Evolutionary conservation across 169 alveolate species (phyloP).

Genomic region (Ichthyophthirius multifiliis): DNA sequence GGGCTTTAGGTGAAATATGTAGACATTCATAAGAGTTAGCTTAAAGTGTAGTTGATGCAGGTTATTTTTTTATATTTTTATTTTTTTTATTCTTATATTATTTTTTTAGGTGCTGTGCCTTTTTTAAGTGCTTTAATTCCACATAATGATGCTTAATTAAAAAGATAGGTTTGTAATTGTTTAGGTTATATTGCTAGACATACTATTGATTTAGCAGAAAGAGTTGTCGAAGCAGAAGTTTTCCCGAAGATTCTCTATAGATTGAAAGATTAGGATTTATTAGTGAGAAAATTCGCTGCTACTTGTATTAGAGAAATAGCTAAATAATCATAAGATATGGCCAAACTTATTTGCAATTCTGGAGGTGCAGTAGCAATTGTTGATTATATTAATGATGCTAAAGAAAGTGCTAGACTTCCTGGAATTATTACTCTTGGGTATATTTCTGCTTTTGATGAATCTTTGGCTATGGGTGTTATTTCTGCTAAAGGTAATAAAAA

Average conservation of each 20-base stretch:
- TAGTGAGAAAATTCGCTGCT: slow-evolving; percentile 91
- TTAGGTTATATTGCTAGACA: slow-evolving; percentile 93
- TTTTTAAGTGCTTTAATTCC: slow-evolving; percentile 59
- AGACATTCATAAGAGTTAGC: slow-evolving; percentile 80
- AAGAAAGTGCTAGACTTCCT: slow-evolving; percentile 91
- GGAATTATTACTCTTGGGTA: slow-evolving; percentile 94
- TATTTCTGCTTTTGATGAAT: slow-evolving; percentile 92
- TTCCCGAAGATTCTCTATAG: slow-evolving; percentile 86
- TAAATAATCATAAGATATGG: slow-evolving; percentile 86
- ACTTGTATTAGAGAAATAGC: slow-evolving; percentile 93
- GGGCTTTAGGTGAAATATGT: slow-evolving; percentile 72
- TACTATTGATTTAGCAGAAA: slow-evolving; percentile 93
- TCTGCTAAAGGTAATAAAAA: slow-evolving; percentile 73
- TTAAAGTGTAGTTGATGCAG: slow-evolving; percentile 78
- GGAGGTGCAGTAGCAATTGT: slow-evolving; percentile 95
- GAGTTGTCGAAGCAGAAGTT: slow-evolving; percentile 91
- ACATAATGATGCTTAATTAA: slow-evolving; percentile 90
- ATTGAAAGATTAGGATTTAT: slow-evolving; percentile 10
- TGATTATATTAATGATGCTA: slow-evolving; percentile 89
- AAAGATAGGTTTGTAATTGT: slow-evolving; percentile 92
- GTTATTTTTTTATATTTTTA: slow-evolving; percentile 37
- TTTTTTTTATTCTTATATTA: slow-evolving; percentile 9
- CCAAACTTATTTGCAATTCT: slow-evolving; percentile 88
- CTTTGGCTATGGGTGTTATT: slow-evolving; percentile 92
- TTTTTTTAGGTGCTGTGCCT: slow-evolving; percentile 16